Evolutionary conservation across 2,329 filamentous ascomycete genomes (phyloP), one percentile per base, ranked within the genome.

Genomic region (Mycocentrospora acerina): DNA sequence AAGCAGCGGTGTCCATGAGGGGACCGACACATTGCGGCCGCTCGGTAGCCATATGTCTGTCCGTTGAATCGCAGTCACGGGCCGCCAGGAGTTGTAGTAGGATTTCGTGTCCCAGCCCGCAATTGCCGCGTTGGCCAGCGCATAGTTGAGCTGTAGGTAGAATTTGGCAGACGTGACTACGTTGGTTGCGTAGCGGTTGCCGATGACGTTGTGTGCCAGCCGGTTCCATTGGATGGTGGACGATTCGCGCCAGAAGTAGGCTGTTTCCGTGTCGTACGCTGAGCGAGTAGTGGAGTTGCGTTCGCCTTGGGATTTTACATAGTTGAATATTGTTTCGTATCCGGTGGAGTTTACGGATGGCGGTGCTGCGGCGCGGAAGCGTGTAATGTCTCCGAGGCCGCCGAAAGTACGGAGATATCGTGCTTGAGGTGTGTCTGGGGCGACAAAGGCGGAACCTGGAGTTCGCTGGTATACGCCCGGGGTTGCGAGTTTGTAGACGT

Each of bases 131-230:
- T 62, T 62, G 14, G 55, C 50, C 12, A 59, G 44, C 7, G 58
- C 58, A 32, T 59, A 60, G 36, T 62, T 56, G 15, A 62, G 40
- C 30, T 60, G 53, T 1, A 51, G 46, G 22, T 59, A 59, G 50
- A 60, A 59, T 29, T 54, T 57, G 11, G 58, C 58, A 4, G 58
- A 55, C 4, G 25, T 39, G 7, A 48, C 24, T 7, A 61, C 55
- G 30, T 61, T 45, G 9, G 35, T 51, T 2, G 53, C 48, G 14
- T 53, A 46, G 7, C 27, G 38, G 29, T 50, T 40, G 1, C 55
- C 53, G 14, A 62, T 37, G 7, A 55, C 51, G 5, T 44, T 48
- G 27, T 51, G 52, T 1, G 55, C 57, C 25, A 62, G 35, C 10
- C 58, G 54, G 30, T 49, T 59, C 57, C 55, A 62, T 39, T 33